phyloP scores from a whole-genome alignment of 495 filamentous ascomycete species.

The Podospora sp. region DNA sequence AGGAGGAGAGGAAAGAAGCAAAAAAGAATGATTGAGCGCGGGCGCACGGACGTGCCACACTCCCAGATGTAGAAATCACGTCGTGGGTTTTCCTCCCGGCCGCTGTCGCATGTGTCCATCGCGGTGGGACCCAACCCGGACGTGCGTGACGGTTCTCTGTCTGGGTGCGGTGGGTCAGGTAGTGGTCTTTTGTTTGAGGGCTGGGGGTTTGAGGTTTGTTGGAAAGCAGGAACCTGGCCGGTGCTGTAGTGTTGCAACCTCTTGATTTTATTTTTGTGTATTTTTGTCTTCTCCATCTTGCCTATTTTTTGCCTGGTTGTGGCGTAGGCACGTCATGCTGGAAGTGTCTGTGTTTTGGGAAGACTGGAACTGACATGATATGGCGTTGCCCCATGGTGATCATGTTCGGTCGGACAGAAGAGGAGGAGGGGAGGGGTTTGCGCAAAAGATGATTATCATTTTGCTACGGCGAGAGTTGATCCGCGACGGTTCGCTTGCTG shows the following conservation, averaged over 20 bases:
- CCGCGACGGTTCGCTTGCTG: not conserved
- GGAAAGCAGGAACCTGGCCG: not conserved
- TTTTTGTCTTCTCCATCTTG: not conserved
- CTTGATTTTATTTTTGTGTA: not conserved
- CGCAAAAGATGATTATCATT: not conserved
- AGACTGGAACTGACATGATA: not conserved
- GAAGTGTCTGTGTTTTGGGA: not conserved
- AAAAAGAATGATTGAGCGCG: not conserved
- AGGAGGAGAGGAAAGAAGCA: no score
- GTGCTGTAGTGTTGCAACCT: not conserved
- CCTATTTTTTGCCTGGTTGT: not conserved
- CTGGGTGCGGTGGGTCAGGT: no score
- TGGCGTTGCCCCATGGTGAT: not conserved
- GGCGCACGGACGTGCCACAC: not conserved
- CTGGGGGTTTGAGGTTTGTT: not conserved
- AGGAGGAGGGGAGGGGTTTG: not conserved
- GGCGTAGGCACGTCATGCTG: not conserved
- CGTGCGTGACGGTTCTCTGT: no score
- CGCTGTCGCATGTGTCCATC: not conserved
- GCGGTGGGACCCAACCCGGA: not conserved
- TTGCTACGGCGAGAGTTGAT: not conserved
- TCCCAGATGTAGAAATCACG: conserved; percentile 1
- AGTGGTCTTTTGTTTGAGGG: no score
- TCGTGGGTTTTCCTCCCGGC: not conserved
- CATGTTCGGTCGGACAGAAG: not conserved